Base-by-base conservation (phyloP, 2,329 filamentous ascomycete genomes). In the Tolypocladium guangdongense region DNA sequence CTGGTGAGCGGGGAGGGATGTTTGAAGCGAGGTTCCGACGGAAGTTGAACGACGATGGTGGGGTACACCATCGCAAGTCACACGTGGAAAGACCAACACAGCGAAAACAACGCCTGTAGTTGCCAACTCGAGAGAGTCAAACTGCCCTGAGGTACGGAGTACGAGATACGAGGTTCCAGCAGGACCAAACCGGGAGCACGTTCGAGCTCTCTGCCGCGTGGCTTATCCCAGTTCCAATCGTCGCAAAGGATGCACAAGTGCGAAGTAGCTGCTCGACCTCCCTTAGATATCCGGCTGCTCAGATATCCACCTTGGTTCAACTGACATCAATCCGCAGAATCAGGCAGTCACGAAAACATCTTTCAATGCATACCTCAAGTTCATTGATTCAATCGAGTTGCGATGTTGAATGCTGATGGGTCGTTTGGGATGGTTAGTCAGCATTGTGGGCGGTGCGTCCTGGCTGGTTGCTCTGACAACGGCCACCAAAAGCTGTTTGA, bases 391-490 rank as follows among this genome's bases (percentile, higher is more conserved):
- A 11, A 20, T 46, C 27, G 18, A 11, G 12, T 46, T 32, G 27
- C 18, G 24, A 7, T 47, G 43, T 12, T 33, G 22, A 16, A 18
- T 14, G 35, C 14, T 36, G 8, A 14, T 10, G 16, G 16, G 3
- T 33, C 11, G 32, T 14, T 14, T 33, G 32, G 41, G 4, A 2
- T 20, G 27, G 43, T 47, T 33, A 33, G 43, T 47, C 43, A 47
- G 27, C 43, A 20, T 12, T 20, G 43, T 16, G 30, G 18, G n/a
- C 11, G 18, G 18, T 20, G 37, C 37, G 20, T 38, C 36, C 7
- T 4, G 16, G 3, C 12, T 24, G 48, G 52, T 54, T 54, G 52
- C 48, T 27, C 38, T 50, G 48, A 20, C 52, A 48, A 54, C 52
- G 39, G 16, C 50, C 27, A 7, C 43, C 16, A 3, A 46, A 27